Evolutionary conservation across 257 asterid species (phyloP), one percentile per base, ranked within the genome.

Genomic region (Cordia subcordata): DNA sequence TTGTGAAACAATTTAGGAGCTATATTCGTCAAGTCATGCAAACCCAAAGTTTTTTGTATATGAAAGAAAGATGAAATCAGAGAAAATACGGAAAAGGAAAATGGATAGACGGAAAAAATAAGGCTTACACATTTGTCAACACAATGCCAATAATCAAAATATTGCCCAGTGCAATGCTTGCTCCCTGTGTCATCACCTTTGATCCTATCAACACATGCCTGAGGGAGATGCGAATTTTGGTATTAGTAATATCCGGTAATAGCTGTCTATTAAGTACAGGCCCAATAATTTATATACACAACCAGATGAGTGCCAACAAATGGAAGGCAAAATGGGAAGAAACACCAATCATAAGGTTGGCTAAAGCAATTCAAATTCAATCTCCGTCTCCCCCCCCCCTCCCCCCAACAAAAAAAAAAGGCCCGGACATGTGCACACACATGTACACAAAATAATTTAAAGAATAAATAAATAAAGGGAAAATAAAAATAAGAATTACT

Each of bases 151-250:
- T 81, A 85, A 71, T 88, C 96, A 49, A 88, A 88, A 78, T 82
- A 83, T 69, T 88, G 96, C 35, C 96, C 96, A 0, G 96, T 85
- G 62, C 96, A 88, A 69, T 88, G 95, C 71, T 81, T 85, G 70
- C 69, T 67, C 58, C 95, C 96, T 44, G 81, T 75, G 6, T 85
- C 94, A 65, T 88, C 96, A 20, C 81, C 87, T 63, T 84, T 69
- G 53, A 87, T 77, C 71, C 96, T 80, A 54, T 73, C 68, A 4
- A 76, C 75, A 66, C 96, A 87, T 10, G 83, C 86, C 96, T 87
- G 72, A 60, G 52, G 39, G 38, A 63, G 52, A 53, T 49, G 19
- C 12, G 46, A 17, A 32, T 44, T 13, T 15, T 18, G 18, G 12
- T 32, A 1, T 42, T 11, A 18, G 16, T 14, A 8, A 44, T 49